Evolutionary conservation across 768 basidiomycete species (phyloP).

Genomic region (Naganishia kalamii): DNA sequence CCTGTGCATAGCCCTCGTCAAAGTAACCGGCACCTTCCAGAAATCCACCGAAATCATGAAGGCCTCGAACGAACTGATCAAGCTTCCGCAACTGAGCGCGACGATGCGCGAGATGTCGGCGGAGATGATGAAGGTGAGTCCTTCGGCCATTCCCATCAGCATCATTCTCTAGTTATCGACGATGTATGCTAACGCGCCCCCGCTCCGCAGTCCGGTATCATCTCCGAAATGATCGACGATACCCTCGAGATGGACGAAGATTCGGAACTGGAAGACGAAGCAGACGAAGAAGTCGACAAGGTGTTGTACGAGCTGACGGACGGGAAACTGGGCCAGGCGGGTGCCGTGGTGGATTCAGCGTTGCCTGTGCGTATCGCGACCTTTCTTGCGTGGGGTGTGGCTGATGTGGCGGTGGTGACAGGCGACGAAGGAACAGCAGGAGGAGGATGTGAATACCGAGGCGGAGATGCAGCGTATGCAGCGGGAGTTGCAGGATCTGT

Average conservation of each 20-base stretch:
- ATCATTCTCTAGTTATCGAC: background rate
- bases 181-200: slow-evolving; percentile 3
- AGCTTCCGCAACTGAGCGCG: slow-evolving; percentile 82
- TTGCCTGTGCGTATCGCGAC: slow-evolving; percentile 59
- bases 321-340: slow-evolving; percentile 85
- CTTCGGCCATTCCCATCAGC: background rate
- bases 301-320: slow-evolving; percentile 91
- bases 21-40: slow-evolving; percentile 95
- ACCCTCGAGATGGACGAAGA: slow-evolving; percentile 62
- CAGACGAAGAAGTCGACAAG: slow-evolving; percentile 94
- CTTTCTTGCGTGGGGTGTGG: slow-evolving; percentile 2
- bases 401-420: slow-evolving; percentile 8
- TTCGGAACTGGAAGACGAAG: slow-evolving; percentile 91
- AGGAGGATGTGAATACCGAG: slow-evolving; percentile 75
- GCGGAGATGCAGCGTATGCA: slow-evolving; percentile 84
- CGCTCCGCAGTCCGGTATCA: slow-evolving; percentile 76
- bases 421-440: slow-evolving; percentile 58
- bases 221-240: slow-evolving; percentile 97
- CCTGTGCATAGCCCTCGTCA: slow-evolving; percentile 69
- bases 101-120: slow-evolving; percentile 97
- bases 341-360: slow-evolving; percentile 58
- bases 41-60: slow-evolving; percentile 99
- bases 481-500: slow-evolving; percentile 75
- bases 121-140: slow-evolving; percentile 93
- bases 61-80: slow-evolving; percentile 84